Base-by-base conservation (phyloP, 176 grass and related monocot species). In the Musa troglodytarum region DNA sequence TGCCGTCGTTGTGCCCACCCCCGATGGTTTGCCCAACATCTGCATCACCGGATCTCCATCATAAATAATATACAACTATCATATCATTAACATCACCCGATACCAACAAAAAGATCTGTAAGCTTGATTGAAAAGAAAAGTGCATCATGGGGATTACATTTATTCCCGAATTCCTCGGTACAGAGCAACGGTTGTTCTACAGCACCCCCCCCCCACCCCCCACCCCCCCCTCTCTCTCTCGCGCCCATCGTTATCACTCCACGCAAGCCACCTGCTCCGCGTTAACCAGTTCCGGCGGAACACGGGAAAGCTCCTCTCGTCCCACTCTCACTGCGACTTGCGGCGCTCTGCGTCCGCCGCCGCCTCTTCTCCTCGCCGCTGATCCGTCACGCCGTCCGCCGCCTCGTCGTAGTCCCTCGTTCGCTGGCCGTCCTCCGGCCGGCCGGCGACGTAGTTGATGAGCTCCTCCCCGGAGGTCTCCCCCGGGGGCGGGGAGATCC, bases 401-500 rank as follows among this genome's bases (percentile, higher is more conserved):
- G 8, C n/a, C 61, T 63, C n/a, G 9, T 22, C 61, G 61, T 43
- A 43, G 34, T 43, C 34, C 34, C 34, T 43, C 34, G 34, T 5
- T 43, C 5, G 3, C 3, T 43, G 34, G 34, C 20, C 20, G 10
- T 63, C 76, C 53, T 53, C 29, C 21, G 7, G 9, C 63, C 65
- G 8, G 13, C 74, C 65, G n/a, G 63, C 63, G 12, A 74, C 79
- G 55, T 82, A 80, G 54, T 77, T 79, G 3, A 61, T 85, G 72
- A 85, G 77, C 12, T 85, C 78, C 54, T 85, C 72, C 29, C 76
- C 58, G 52, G 54, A 14, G 58, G 84, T 23, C 68, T 67, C 74
- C 17, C 43, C 55, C 0, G 79, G 68, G 13, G 79, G 68, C 24
- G 79, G 84, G 24, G 84, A 86, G 79, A 86, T 82, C 74, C 84